These are phyloP conservation scores for Rhodomyrtus psidioides DNA, from an alignment of 441 rosid species.

Conservation along the genomic window DNA sequence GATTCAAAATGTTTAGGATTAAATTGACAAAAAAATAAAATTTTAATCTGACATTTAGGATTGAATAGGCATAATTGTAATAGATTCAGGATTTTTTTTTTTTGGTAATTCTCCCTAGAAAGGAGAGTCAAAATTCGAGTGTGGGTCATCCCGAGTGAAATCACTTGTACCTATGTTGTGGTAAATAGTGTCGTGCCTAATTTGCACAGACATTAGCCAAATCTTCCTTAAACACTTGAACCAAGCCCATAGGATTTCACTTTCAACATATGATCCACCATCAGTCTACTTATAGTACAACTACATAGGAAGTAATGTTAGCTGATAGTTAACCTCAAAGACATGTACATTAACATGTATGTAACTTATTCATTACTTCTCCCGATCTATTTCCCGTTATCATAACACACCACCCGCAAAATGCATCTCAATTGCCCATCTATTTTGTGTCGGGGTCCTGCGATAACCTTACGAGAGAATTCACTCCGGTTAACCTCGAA, in stretches of 20 bases:
- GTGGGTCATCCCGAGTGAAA: not conserved
- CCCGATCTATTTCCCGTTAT: not conserved
- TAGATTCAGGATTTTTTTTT: accelerated
- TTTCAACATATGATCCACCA: not conserved
- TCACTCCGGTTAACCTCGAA: not conserved
- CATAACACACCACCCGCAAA: not conserved
- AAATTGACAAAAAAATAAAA: too few relatives aligned
- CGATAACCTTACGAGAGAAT: not conserved
- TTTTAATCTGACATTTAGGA: too few relatives aligned
- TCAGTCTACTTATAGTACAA: not conserved
- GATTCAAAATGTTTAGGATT: not conserved
- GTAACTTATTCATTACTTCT: not conserved
- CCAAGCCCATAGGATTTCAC: not conserved
- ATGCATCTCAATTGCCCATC: not conserved
- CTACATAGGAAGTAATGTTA: not conserved
- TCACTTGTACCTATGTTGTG: not conserved
- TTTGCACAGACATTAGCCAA: not conserved
- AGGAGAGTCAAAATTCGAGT: not conserved
- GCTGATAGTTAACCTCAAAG: not conserved
- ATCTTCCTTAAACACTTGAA: not conserved
- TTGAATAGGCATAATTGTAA: accelerated
- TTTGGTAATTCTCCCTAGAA: too few relatives aligned
- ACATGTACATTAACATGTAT: not conserved
- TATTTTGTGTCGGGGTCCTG: not conserved
- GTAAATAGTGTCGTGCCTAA: not conserved